Base-by-base conservation (phyloP, 2,329 filamentous ascomycete genomes). In the Nigrospora sphaerica region DNA sequence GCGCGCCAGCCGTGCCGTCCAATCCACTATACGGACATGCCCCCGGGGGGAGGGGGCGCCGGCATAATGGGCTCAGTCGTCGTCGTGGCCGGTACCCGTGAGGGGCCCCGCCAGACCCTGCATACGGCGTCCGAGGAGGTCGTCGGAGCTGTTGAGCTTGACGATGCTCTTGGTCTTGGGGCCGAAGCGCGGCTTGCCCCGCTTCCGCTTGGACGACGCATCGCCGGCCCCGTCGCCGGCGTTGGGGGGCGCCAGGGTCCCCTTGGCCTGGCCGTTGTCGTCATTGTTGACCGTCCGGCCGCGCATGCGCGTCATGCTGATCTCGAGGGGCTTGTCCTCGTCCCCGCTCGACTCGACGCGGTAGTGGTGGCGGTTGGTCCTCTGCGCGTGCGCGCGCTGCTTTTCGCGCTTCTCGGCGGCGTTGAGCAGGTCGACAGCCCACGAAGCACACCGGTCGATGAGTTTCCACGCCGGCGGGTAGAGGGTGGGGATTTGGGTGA, bases 391-490 rank as follows among this genome's bases (percentile, higher is more conserved):
- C 32, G 48, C 61, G 48, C 19, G 43, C 6, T 53, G 64, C 53
- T 60, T 54, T 35, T 62, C 66, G 23, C 63, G 65, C 44, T 59
- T 66, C 40, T 77, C 72, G 3, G 72, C 79, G 33, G 65, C 72
- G 46, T 67, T 67, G 42, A 95, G 92, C 0, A 90, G 75, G 28
- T 90, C 83, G 40, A 84, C 76, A 55, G 96, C 90, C 92, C 92
- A 97, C 14, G 74, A 70, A 0, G 82, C 85, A 52, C 86, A 88
- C 32, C 85, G 79, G 53, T 86, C 81, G 56, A 97, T 87, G 60
- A 95, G 85, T 57, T 85, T 86, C 88, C 90, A 95, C 1, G 88
- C 91, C 10, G 93, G 88, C 0, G 90, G 90, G 56, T 95, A 98
- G 4, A 96, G 73, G 1, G 80, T 75, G 0, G 89, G 88, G 60